Evolutionary conservation across 2,329 filamentous ascomycete genomes (phyloP), one percentile per base, ranked within the genome.

Genomic region (Waltergamsia citrina): DNA sequence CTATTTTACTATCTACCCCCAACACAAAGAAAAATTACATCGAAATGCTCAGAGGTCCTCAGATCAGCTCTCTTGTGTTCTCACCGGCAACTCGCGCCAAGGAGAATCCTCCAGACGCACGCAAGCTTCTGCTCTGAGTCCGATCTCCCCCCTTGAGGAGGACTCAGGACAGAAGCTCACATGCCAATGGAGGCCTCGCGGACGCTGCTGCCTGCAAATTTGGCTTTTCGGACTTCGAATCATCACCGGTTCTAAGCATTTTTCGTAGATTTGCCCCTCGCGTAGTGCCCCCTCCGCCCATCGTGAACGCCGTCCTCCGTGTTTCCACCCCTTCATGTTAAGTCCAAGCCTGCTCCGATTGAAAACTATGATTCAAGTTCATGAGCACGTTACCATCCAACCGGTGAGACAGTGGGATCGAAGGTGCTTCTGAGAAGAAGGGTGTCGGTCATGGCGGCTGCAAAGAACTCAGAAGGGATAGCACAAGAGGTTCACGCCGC

Each of bases 1-100:
- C n/a, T n/a, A n/a, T n/a, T n/a, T n/a, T n/a, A n/a, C n/a, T n/a
- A n/a, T n/a, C n/a, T n/a, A n/a, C n/a, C n/a, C n/a, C n/a, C n/a
- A n/a, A n/a, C n/a, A n/a, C n/a, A n/a, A n/a, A n/a, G n/a, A n/a
- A n/a, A n/a, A n/a, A n/a, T n/a, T n/a, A n/a, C n/a, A n/a, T n/a
- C n/a, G n/a, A n/a, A n/a, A n/a, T n/a, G n/a, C n/a, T n/a, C n/a
- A 30, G 21, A 19, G 21, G 29, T 65, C 65, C 66, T 69, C 66
- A 69, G 65, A 69, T 69, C 67, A 69, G 66, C 65, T 69, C 65
- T 69, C 66, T 63, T 56, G 47, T 53, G 63, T 69, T 69, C 66
- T 67, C 66, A 69, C 39, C 41, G 63, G 56, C 63, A 68, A 68
- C 64, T 44, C 62, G 55, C 50, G 43, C 29, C 23, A n/a, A n/a